Conservation (phyloP, 352 stramenopile genomes). For the Globisporangium cystogenes region DNA sequence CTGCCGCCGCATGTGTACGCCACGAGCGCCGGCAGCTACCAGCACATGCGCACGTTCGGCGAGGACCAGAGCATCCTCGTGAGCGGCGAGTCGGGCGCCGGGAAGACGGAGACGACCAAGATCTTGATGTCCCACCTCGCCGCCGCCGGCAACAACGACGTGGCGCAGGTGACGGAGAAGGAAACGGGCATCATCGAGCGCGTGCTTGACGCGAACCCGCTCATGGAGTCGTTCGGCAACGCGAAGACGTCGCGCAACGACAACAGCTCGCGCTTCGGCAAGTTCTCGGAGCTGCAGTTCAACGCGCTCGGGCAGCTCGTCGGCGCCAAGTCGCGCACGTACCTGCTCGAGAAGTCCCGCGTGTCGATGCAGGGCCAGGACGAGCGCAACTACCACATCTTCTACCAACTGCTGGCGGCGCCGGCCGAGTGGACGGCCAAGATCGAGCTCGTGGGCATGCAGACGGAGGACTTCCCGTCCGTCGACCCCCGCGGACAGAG, state of each 20-base stretch:
- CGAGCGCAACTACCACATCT: slow-evolving; percentile 88
- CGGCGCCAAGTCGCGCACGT: slow-evolving; percentile 76
- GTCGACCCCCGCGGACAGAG: slow-evolving; percentile 42
- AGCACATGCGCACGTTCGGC: slow-evolving; percentile 80
- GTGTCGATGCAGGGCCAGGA: slow-evolving; percentile 82
- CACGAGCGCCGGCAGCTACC: slow-evolving; percentile 66
- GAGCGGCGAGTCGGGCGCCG: slow-evolving; percentile 84
- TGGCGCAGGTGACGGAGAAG: slow-evolving; percentile 12
- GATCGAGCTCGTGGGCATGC: slow-evolving; percentile 65
- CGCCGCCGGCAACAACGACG: slow-evolving; percentile 34
- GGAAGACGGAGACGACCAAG: slow-evolving; percentile 94
- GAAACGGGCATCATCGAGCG: slow-evolving; percentile 78
- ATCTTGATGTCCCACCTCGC: slow-evolving; percentile 95
- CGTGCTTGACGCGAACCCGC: slow-evolving; percentile 79
- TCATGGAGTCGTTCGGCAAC: slow-evolving; percentile 83
- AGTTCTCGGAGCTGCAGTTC: slow-evolving; percentile 56
- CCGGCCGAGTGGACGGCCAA: slow-evolving; percentile 41
- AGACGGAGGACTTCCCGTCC: slow-evolving; percentile 80
- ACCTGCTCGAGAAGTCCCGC: slow-evolving; percentile 85
- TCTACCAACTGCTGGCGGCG: slow-evolving; percentile 93
- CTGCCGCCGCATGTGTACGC: slow-evolving; percentile 81
- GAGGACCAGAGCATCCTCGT: slow-evolving; percentile 86
- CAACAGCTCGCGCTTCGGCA: slow-evolving; percentile 46
- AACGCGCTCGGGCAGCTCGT: slow-evolving; percentile 72
- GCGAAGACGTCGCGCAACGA: slow-evolving; percentile 49